Conservation (phyloP, 805 yeast species). For the Lachancea lanzarotensis region DNA sequence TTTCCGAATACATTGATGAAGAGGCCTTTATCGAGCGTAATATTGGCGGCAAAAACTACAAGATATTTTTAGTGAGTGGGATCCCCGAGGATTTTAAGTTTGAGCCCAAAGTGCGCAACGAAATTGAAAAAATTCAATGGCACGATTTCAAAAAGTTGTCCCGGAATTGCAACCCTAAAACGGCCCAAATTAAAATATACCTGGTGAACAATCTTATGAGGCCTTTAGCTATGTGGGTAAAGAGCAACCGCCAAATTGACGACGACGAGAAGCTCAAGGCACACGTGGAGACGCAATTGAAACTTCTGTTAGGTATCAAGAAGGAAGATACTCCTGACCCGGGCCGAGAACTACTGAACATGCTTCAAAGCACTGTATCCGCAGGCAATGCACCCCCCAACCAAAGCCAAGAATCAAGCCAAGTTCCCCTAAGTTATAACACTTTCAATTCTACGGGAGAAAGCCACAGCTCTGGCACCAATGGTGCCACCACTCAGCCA, state of each 20-base stretch:
- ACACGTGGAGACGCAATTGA: slow-evolving; percentile 60
- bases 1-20: slow-evolving; percentile 57
- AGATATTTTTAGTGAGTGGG: slow-evolving; percentile 68
- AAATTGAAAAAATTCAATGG: slow-evolving; percentile 83
- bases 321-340: slow-evolving; percentile 45
- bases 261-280: slow-evolving; percentile 55
- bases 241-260: slow-evolving; percentile 42
- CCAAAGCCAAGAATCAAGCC: background rate
- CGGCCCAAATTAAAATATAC: slow-evolving; percentile 32
- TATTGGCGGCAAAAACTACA: slow-evolving; percentile 74
- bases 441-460: background rate
- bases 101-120: slow-evolving; percentile 78
- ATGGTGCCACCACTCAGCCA: background rate
- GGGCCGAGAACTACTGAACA: slow-evolving; percentile 67
- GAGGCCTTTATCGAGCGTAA: slow-evolving; percentile 76
- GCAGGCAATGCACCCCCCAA: slow-evolving; percentile 5
- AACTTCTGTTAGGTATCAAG: slow-evolving; percentile 55
- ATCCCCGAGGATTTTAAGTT: slow-evolving; percentile 75
- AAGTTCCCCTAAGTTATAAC: background rate
- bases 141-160: slow-evolving; percentile 44
- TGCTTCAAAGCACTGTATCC: slow-evolving; percentile 44
- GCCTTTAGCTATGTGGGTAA: slow-evolving; percentile 46
- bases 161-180: slow-evolving; percentile 30
- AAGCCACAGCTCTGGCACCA: background rate
- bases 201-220: slow-evolving; percentile 37